Evolutionary conservation across 306 rosid species (phyloP).

Genomic region (Sechiopsis laciniata): DNA sequence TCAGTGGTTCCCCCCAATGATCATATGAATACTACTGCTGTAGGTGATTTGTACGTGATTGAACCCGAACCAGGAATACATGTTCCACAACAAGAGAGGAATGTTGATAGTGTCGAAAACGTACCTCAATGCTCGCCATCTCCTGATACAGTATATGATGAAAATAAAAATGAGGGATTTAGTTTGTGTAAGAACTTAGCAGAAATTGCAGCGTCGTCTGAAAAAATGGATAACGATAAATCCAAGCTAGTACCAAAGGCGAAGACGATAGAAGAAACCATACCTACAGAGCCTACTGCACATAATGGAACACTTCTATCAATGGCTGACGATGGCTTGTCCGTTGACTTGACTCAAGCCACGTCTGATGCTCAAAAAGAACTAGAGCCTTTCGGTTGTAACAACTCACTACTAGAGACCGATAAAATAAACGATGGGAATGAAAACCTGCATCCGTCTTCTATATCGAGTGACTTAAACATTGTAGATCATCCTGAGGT

Average conservation of each 20-base stretch:
- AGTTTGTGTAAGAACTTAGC: not conserved
- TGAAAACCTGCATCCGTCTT: conserved; percentile 30
- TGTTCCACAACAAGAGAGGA: conserved; percentile 24
- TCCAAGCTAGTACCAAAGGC: conserved; percentile 25
- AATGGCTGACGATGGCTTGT: conserved; percentile 27
- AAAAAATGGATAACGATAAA: conserved; percentile 29
- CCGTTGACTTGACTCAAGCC: conserved; percentile 17
- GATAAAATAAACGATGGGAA: conserved; percentile 34
- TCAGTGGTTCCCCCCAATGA: conserved; percentile 22
- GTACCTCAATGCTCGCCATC: conserved; percentile 12
- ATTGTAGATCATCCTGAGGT: conserved; percentile 33
- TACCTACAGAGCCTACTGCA: conserved; percentile 28
- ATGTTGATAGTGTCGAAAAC: conserved; percentile 26
- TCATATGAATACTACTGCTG: conserved; percentile 27
- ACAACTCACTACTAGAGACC: conserved; percentile 27
- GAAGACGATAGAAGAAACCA: conserved; percentile 30
- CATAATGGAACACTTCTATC: conserved; percentile 30
- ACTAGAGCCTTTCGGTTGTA: conserved; percentile 23
- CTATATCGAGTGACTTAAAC: conserved; percentile 30
- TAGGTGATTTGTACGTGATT: conserved; percentile 29
- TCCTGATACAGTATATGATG: conserved; percentile 12
- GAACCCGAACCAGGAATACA: conserved; percentile 32
- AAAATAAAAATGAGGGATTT: not conserved
- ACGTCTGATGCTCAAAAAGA: conserved; percentile 29
- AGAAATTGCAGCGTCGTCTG: conserved; percentile 27